Conservation (phyloP, 768 basidiomycete species). For the Termitomyces sp. region DNA sequence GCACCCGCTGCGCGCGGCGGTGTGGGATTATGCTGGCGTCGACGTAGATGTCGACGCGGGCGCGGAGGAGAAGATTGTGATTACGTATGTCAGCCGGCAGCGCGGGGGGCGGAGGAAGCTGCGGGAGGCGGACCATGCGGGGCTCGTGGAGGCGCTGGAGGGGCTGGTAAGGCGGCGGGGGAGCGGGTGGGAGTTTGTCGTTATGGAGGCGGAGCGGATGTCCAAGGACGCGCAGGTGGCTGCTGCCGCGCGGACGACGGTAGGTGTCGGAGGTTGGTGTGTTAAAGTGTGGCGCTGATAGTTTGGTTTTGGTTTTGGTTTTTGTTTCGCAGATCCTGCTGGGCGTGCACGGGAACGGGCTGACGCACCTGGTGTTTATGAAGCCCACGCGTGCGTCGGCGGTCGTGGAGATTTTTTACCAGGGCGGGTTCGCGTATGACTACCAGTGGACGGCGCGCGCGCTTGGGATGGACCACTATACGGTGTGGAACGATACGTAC, state of each 20-base stretch:
- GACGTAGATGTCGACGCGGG: not conserved
- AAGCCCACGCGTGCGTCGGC: slow-evolving; percentile 67
- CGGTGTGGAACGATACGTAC: slow-evolving; percentile 78
- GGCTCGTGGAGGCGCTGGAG: slow-evolving; percentile 45
- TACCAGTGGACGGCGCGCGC: slow-evolving; percentile 80
- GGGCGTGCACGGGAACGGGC: slow-evolving; percentile 76
- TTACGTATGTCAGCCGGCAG: slow-evolving; percentile 75
- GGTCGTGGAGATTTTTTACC: slow-evolving; percentile 84
- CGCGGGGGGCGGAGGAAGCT: slow-evolving; percentile 45
- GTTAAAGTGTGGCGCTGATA: not conserved
- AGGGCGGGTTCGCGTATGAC: slow-evolving; percentile 77
- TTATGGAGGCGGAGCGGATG: slow-evolving; percentile 60
- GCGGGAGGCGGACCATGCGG: slow-evolving; percentile 48
- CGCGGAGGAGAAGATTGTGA: slow-evolving; percentile 42
- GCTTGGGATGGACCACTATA: slow-evolving; percentile 70
- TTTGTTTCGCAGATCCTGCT: slow-evolving; percentile 46
- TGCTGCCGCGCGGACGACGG: slow-evolving; percentile 63
- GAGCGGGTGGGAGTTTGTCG: slow-evolving; percentile 52
- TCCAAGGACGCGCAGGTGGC: slow-evolving; percentile 73
- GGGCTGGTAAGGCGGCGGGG: slow-evolving; percentile 40
- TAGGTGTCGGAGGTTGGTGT: slow-evolving; percentile 32
- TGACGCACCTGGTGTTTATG: slow-evolving; percentile 86
- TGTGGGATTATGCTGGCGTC: slow-evolving; percentile 64
- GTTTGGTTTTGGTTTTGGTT: not conserved
- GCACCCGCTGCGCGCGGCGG: slow-evolving; percentile 63